Evolutionary conservation across 2,329 filamentous ascomycete genomes (phyloP).

Genomic region (Fusarium brachygibbosum): DNA sequence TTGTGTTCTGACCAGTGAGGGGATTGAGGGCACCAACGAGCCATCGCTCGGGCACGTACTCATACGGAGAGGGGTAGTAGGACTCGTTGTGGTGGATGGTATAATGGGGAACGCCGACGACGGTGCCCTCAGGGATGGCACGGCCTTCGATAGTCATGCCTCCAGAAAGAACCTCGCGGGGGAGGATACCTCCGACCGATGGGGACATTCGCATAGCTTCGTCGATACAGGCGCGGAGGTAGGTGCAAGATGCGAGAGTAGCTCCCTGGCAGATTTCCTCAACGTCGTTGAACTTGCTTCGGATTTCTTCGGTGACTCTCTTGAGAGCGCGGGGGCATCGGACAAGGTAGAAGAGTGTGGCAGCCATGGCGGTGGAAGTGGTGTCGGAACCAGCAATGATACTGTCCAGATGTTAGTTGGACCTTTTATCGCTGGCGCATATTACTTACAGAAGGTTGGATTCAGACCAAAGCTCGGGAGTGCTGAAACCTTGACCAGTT

Average conservation of each 20-base stretch:
- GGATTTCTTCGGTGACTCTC: conserved; percentile 65
- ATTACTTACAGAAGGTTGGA: conserved; percentile 72
- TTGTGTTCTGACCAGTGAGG: conserved; percentile 56
- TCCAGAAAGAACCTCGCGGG: conserved; percentile 69
- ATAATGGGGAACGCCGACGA: conserved; percentile 76
- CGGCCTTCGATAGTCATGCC: conserved; percentile 68
- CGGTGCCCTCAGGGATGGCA: conserved; percentile 68
- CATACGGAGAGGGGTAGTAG: conserved; percentile 72
- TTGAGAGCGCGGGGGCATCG: conserved; percentile 64
- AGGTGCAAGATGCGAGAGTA: conserved; percentile 64
- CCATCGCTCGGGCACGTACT: conserved; percentile 76
- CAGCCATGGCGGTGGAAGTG: conserved; percentile 76
- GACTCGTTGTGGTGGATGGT: conserved; percentile 75
- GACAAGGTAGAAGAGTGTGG: conserved; percentile 73
- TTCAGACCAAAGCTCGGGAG: conserved; percentile 77
- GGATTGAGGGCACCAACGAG: conserved; percentile 62
- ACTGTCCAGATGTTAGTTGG: conserved; percentile 50
- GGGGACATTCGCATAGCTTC: conserved; percentile 75
- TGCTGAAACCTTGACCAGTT: conserved; percentile 75
- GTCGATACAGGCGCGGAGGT: conserved; percentile 74
- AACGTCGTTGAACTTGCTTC: conserved; percentile 62
- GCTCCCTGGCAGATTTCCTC: conserved; percentile 69
- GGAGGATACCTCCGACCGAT: conserved; percentile 71
- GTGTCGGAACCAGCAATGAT: conserved; percentile 81
- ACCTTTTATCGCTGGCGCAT: not conserved